Evolutionary conservation across 257 asterid species (phyloP).

Genomic region (Solanum peruvianum): DNA sequence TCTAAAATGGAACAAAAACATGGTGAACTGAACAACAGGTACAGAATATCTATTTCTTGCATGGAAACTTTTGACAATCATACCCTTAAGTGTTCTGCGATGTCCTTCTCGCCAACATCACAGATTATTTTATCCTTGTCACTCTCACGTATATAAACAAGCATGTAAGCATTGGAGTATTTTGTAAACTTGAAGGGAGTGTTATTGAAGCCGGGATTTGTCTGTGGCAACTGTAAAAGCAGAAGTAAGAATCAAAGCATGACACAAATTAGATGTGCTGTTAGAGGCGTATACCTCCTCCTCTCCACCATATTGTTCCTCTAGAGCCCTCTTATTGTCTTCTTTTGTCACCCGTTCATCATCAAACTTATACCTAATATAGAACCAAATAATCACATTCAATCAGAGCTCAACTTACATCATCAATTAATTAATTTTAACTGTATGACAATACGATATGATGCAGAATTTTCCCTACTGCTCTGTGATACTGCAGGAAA

Average conservation of each 20-base stretch:
- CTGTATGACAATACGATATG: background rate
- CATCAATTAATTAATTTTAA: background rate
- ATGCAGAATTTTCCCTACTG: background rate
- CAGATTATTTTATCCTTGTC: conserved; percentile 96
- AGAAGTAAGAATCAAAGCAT: background rate
- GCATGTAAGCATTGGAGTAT: conserved; percentile 99
- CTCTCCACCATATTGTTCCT: conserved; percentile 98
- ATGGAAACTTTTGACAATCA: conserved; percentile 1
- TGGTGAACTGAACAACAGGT: background rate
- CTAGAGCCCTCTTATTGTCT: conserved; percentile 86
- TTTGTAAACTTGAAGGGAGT: conserved; percentile 92
- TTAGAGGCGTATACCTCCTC: conserved; percentile 57
- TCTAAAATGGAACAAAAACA: conserved; percentile 31
- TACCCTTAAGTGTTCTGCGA: conserved; percentile 97
- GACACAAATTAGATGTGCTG: background rate
- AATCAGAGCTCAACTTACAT: background rate
- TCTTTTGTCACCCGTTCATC: conserved; percentile 99
- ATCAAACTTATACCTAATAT: conserved; percentile 81
- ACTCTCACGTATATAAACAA: conserved; percentile 89
- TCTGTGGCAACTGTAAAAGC: conserved; percentile 63
- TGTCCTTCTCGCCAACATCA: conserved; percentile 96
- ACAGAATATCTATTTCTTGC: background rate
- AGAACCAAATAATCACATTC: conserved; percentile 9
- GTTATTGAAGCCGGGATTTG: conserved; percentile 95
- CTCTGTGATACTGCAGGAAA: background rate